Evolutionary conservation across 1,284 basidiomycete genomes (phyloP).

Genomic region (Melampsora larici-populina): DNA sequence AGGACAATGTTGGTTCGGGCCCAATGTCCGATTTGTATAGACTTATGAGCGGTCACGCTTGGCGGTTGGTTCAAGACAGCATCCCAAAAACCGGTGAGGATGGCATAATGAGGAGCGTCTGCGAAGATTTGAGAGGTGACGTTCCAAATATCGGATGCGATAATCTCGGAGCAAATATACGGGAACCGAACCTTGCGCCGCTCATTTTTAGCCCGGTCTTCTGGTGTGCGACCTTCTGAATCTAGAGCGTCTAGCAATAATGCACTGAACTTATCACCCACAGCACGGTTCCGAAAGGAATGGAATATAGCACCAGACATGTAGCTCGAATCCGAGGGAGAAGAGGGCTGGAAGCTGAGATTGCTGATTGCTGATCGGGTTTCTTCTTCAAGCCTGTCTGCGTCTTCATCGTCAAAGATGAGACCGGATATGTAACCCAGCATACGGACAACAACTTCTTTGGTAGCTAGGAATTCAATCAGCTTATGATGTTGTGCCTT

Average conservation of each 20-base stretch:
- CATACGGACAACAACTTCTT: constrained; percentile 73
- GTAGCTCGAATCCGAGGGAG: constrained; percentile 62
- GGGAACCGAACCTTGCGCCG: no score
- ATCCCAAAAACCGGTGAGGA: constrained; percentile 88
- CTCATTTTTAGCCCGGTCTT: no score
- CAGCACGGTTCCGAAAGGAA: no score
- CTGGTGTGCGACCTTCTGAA: no score
- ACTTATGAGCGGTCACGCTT: constrained; percentile 47
- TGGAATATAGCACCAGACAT: constrained; percentile 61
- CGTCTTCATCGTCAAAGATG: constrained; percentile 73
- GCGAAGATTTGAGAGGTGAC: constrained; percentile 84
- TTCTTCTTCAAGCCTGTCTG: constrained; percentile 55
- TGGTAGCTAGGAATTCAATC: constrained; percentile 75
- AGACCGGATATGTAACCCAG: constrained; percentile 79
- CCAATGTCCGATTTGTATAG: constrained; percentile 49
- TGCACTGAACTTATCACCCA: no score
- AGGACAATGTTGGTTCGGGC: constrained; percentile 52
- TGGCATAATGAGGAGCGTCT: constrained; percentile 61
- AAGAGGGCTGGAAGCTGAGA: constrained; percentile 47
- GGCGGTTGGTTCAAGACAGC: constrained; percentile 73
- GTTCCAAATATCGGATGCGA: constrained; percentile 91
- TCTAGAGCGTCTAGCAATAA: no score
- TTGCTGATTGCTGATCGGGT: neutral
- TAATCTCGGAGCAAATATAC: no score
- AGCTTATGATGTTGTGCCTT: constrained; percentile 87